Conservation (phyloP, 495 filamentous ascomycete genomes). For the Penicillium angulare region DNA sequence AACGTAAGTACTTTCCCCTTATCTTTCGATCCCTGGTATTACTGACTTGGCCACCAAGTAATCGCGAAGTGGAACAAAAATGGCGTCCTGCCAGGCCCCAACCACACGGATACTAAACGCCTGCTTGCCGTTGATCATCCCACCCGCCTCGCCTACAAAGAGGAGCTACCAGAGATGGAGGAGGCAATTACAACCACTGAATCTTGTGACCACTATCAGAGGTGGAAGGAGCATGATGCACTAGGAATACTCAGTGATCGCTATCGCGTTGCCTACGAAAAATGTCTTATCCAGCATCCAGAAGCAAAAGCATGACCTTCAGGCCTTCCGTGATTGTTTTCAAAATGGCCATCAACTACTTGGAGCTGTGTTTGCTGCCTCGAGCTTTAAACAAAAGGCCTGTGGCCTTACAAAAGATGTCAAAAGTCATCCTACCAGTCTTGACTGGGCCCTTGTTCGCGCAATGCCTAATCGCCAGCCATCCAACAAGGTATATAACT, state of each 20-base stretch:
- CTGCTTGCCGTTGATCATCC: background rate
- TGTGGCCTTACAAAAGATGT: background rate
- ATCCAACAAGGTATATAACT: background rate
- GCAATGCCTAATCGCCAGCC: background rate
- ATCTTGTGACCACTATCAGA: too few species aligned
- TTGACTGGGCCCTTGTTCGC: background rate
- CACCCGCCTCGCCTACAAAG: background rate
- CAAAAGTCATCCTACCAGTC: background rate
- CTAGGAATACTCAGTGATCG: too few species aligned
- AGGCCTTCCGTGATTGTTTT: background rate
- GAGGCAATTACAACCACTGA: background rate
- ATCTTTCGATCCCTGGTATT: background rate
- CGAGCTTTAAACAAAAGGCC: background rate
- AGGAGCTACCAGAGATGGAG: background rate
- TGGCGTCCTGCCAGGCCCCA: background rate
- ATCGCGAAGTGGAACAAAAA: background rate
- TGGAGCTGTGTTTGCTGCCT: background rate
- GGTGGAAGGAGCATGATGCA: too few species aligned
- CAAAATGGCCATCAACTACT: background rate
- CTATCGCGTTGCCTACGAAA: background rate
- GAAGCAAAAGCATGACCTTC: background rate
- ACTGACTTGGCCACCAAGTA: background rate
- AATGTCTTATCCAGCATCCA: background rate
- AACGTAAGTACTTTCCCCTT: background rate
- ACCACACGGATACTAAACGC: background rate